Conservation (phyloP, 1,284 basidiomycete species). For the Boletus smithii region DNA sequence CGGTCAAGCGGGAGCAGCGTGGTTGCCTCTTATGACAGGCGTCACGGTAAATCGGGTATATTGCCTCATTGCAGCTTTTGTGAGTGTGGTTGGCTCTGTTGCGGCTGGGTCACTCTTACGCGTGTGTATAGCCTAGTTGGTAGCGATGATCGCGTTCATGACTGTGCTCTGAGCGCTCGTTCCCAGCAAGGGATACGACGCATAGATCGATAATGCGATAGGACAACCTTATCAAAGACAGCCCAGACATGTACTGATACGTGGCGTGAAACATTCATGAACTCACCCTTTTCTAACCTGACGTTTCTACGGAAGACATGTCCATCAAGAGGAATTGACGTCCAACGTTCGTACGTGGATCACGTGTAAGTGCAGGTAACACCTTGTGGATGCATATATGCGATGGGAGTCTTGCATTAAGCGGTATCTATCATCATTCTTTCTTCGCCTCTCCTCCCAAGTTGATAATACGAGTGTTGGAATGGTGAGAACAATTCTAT, state of each 20-base stretch:
- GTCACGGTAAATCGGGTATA: conserved; percentile 46
- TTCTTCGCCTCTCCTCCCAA: neutral
- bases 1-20: conserved; percentile 50
- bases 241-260: neutral
- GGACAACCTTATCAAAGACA: neutral
- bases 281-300: neutral
- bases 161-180: conserved; percentile 43
- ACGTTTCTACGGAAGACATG: neutral
- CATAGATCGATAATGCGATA: conserved; percentile 12
- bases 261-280: neutral
- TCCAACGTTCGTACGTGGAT: neutral
- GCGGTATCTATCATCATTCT: neutral
- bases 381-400: neutral
- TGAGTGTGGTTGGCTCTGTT: conserved; percentile 31
- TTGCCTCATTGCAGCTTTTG: conserved; percentile 54
- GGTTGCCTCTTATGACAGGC: conserved; percentile 55
- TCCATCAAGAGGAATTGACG: neutral
- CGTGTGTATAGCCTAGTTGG: conserved; percentile 36
- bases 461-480: neutral
- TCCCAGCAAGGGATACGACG: conserved; percentile 26
- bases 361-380: neutral
- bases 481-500: neutral
- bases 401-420: neutral
- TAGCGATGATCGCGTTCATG: conserved; percentile 41
- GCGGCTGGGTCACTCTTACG: neutral